Evolutionary conservation across 169 alveolate genomes (phyloP).

Genomic region (Neospora caninum): DNA sequence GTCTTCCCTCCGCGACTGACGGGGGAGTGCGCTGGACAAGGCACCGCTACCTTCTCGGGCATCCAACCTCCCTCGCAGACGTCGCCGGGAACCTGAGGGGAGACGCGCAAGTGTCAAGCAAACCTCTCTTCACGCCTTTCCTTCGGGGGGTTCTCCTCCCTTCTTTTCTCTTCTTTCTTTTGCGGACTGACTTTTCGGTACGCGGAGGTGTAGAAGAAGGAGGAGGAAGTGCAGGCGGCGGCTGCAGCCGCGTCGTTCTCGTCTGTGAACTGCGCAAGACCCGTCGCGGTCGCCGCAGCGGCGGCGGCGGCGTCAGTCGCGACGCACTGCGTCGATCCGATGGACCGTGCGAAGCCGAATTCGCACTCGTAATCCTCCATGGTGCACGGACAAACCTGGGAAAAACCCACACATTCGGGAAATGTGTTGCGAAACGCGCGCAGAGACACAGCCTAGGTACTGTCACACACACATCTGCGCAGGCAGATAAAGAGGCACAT

Average conservation of each 20-base stretch:
- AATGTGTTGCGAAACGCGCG: neutral
- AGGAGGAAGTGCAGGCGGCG: conserved; percentile 43
- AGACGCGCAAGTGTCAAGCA: neutral
- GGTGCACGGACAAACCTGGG: conserved; percentile 93
- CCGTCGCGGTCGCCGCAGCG: conserved; percentile 53
- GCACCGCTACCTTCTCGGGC: conserved; percentile 90
- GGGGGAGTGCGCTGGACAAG: conserved; percentile 86
- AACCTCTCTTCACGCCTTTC: neutral
- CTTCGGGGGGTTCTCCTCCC: too few relatives aligned
- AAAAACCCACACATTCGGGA: neutral
- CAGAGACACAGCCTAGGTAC: neutral
- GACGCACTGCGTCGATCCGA: conserved; percentile 85
- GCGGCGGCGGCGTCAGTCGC: conserved; percentile 69
- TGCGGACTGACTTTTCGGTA: conserved; percentile 80
- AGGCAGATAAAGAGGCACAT: too few relatives aligned
- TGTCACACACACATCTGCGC: too few relatives aligned
- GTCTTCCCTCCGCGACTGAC: conserved; percentile 43
- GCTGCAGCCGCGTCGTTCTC: conserved; percentile 43
- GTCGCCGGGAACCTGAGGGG: conserved; percentile 94
- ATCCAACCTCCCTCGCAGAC: conserved; percentile 96
- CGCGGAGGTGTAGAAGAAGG: conserved; percentile 81
- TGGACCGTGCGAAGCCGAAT: conserved; percentile 90
- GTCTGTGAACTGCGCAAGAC: conserved; percentile 42
- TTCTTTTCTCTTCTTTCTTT: too few relatives aligned
- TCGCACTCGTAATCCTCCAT: conserved; percentile 98